Evolutionary conservation across 2,329 filamentous ascomycete genomes (phyloP).

Genomic region (Cercospora sojina): DNA sequence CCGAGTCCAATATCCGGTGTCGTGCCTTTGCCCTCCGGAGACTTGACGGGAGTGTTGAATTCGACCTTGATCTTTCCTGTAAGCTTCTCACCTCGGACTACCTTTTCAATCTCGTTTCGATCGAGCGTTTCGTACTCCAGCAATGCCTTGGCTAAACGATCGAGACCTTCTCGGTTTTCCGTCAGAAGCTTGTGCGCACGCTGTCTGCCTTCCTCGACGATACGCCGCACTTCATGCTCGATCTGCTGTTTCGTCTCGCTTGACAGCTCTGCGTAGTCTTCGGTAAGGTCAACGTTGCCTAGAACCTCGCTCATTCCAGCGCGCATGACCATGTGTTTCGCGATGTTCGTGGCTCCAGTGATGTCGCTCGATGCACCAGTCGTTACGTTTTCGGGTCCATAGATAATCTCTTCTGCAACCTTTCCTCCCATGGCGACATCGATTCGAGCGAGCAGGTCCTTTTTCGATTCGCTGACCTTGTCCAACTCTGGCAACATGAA

Average conservation of each 20-base stretch:
- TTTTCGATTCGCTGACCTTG: slow-evolving; percentile 83
- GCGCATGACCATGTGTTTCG: slow-evolving; percentile 82
- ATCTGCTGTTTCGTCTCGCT: slow-evolving; percentile 83
- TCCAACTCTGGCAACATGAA: slow-evolving; percentile 87
- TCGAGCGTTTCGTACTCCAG: slow-evolving; percentile 93
- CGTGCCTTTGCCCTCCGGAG: slow-evolving; percentile 53
- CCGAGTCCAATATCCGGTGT: slow-evolving; percentile 10
- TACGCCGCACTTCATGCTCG: slow-evolving; percentile 80
- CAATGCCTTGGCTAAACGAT: slow-evolving; percentile 81
- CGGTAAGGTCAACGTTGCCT: slow-evolving; percentile 84
- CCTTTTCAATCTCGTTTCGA: slow-evolving; percentile 84
- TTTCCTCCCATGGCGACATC: slow-evolving; percentile 83
- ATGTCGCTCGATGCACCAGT: slow-evolving; percentile 85
- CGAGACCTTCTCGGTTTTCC: slow-evolving; percentile 77
- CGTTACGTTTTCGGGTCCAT: slow-evolving; percentile 86
- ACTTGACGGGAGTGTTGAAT: slow-evolving; percentile 62
- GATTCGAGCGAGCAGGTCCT: slow-evolving; percentile 76
- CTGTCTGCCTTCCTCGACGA: slow-evolving; percentile 76
- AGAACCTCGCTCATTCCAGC: slow-evolving; percentile 87
- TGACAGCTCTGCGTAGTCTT: slow-evolving; percentile 77
- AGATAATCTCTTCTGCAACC: slow-evolving; percentile 87
- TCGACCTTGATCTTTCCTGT: slow-evolving; percentile 62
- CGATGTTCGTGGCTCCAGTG: slow-evolving; percentile 73
- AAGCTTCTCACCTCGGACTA: slow-evolving; percentile 82
- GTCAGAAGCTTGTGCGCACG: slow-evolving; percentile 71